A percentile compares a stretch with the other conserved stretches of the same genome.
Conservation (phyloP, 306 rosid species). For the Quercus rubra region DNA sequence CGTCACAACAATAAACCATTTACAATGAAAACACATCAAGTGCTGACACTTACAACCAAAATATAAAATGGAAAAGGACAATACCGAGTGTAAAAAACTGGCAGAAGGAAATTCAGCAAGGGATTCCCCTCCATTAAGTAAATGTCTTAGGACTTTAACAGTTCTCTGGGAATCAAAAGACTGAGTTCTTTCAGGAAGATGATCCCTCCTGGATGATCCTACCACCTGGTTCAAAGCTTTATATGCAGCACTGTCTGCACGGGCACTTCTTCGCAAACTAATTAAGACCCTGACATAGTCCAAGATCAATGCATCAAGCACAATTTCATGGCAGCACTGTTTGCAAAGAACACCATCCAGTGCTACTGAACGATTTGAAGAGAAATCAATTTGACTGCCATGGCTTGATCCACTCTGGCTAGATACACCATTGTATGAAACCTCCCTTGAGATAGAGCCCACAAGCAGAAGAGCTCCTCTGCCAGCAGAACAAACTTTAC, state of each 20-base stretch:
- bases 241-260: conserved; percentile 66
- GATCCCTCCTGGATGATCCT: conserved; percentile 53
- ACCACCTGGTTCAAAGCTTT: conserved; percentile 70
- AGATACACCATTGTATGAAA: conserved; percentile 47
- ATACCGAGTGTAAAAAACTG: conserved; percentile 84
- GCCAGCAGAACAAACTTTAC: conserved; percentile 96
- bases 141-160: conserved; percentile 31
- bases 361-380: conserved; percentile 56
- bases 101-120: conserved; percentile 91
- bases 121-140: conserved; percentile 75
- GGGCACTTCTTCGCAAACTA: conserved; percentile 68
- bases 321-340: conserved; percentile 67
- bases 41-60: conserved; percentile 25
- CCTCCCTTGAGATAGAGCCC: conserved; percentile 59
- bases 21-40: background rate
- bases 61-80: conserved; percentile 10
- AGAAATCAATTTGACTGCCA: conserved; percentile 57
- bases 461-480: conserved; percentile 83
- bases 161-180: conserved; percentile 33
- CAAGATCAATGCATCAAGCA: conserved; percentile 73
- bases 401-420: conserved; percentile 59
- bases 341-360: conserved; percentile 79
- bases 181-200: conserved; percentile 39
- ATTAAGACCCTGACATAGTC: conserved; percentile 83
- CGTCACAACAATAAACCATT: background rate